Conservation (phyloP, 257 asterid species). For the Cinchona pubescens region DNA sequence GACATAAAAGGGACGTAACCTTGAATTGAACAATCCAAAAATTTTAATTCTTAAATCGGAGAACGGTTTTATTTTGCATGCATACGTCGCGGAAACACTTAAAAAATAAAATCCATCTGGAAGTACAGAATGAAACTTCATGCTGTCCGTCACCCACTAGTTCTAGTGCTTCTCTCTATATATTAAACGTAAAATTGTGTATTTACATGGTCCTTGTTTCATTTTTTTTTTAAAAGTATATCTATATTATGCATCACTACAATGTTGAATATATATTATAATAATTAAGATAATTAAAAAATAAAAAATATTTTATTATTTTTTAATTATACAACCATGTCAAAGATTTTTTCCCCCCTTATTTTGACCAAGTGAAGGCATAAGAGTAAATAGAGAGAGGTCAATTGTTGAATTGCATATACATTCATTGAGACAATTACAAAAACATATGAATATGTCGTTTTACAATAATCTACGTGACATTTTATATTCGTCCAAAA, state of each 20-base stretch:
- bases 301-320: too few relatives aligned
- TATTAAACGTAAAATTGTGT: too few relatives aligned
- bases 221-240: too few relatives aligned
- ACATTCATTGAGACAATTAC: conserved; percentile 10
- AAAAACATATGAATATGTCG: not conserved
- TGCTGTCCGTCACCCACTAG: not conserved
- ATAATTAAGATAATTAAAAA: too few relatives aligned
- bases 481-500: conserved; percentile 26
- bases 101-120: not conserved
- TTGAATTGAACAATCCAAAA: not conserved
- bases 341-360: too few relatives aligned
- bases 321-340: too few relatives aligned
- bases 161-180: too few relatives aligned
- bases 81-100: not conserved
- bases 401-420: conserved; percentile 24
- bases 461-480: conserved; percentile 7
- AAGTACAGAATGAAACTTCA: not conserved
- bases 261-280: too few relatives aligned
- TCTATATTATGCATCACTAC: too few relatives aligned
- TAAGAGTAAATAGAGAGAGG: conserved; percentile 21
- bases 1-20: not conserved
- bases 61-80: not conserved
- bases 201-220: too few relatives aligned
- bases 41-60: too few relatives aligned
- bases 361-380: too few relatives aligned